Evolutionary conservation across 192 early-diverging fungal genomes (phyloP).

Genomic region (Podila horticola): DNA sequence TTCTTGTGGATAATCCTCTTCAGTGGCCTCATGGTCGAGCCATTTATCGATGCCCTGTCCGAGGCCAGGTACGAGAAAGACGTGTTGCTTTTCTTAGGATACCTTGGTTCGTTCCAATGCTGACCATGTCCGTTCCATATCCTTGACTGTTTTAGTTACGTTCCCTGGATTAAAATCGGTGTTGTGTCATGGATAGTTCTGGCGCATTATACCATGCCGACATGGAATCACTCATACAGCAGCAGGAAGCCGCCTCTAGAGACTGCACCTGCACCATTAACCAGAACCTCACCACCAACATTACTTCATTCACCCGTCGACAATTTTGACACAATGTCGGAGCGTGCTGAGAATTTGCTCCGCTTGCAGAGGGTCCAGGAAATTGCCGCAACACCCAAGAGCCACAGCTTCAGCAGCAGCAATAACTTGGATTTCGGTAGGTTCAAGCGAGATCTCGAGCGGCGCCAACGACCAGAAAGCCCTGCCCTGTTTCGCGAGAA

Average conservation of each 20-base stretch:
- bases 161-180: neutral
- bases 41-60: neutral
- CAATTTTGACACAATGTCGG: neutral
- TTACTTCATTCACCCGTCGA: neutral
- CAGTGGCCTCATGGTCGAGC: neutral
- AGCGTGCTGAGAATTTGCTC: neutral
- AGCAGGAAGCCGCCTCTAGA: too few relatives aligned
- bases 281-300: neutral
- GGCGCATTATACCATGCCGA: neutral
- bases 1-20: slow-evolving; percentile 1
- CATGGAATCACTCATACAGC: neutral
- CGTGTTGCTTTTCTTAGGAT: too few relatives aligned
- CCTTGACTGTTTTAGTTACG: neutral
- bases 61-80: neutral
- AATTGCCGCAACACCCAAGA: neutral
- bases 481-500: slow-evolving; percentile 1
- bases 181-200: neutral
- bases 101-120: too few relatives aligned
- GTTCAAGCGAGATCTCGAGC: slow-evolving; percentile 39
- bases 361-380: neutral
- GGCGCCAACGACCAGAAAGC: slow-evolving; percentile 8
- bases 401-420: slow-evolving; percentile 1
- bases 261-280: neutral
- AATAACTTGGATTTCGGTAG: slow-evolving; percentile 32
- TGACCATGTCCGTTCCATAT: too few relatives aligned